Base-by-base conservation (phyloP, 768 basidiomycete species). In the Agrocybe praecox region DNA sequence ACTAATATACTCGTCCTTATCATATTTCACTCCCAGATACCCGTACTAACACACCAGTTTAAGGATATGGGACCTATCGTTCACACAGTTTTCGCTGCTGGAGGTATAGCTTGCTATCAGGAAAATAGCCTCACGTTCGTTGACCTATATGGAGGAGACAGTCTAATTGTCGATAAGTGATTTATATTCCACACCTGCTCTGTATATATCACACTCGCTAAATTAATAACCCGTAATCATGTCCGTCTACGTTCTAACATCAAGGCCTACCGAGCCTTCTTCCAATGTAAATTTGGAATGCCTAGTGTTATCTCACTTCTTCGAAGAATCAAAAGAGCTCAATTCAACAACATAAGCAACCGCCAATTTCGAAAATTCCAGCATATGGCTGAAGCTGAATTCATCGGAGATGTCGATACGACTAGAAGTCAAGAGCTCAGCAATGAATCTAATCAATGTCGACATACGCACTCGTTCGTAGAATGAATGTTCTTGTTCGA, bases 321-420 rank as follows among this genome's bases (percentile, higher is more conserved):
- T 61, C 56, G 72, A 72, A 33, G 72, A 62, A 24, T 72, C 70
- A 65, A 71, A 74, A 72, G 85, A 72, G 75, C 85, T 84, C 26
- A 93, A 79, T 69, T 93, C 92, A 60, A 92, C 81, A 10, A 84
- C 89, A 67, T 88, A 90, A 1, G 88, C 90, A 23, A 89, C 85
- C 34, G 87, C 89, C 52, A 94, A 76, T 76, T 93, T 93, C 49
- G 90, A 90, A 72, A 94, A 94, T 72, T 94, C 88, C 54, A 90
- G 65, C 91, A 96, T 93, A 69, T 98, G 95, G 6, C 76, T 72
- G 69, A 96, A 98, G 67, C 88, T 90, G 74, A 97, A 97, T 70
- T 96, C 95, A 19, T 84, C 76, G 11, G 92, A 92, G 57, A 92
- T 79, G 68, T 96, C 91, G 54, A 90, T 90, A 50, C 89, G 89